Conservation (phyloP, 2,329 filamentous ascomycete genomes). For the Fusarium buxicola region DNA sequence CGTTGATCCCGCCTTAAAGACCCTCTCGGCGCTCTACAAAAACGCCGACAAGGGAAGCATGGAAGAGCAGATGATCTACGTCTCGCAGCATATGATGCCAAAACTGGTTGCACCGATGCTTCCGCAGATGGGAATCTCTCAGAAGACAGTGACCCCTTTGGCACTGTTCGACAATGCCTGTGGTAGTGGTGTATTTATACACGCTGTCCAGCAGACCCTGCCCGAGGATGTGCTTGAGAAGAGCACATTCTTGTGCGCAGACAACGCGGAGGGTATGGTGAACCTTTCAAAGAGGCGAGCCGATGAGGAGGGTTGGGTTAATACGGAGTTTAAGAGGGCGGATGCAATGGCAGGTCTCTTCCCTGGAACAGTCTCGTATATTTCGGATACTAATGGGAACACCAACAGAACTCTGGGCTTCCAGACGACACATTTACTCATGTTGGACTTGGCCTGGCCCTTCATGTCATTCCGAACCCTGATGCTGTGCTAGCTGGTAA, state of each 20-base stretch:
- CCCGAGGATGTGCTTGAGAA: constrained; percentile 51
- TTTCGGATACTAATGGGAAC: background rate
- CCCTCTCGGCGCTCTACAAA: constrained; percentile 33
- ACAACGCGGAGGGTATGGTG: constrained; percentile 58
- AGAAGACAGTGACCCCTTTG: constrained; percentile 46
- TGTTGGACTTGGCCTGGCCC: constrained; percentile 59
- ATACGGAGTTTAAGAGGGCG: constrained; percentile 55
- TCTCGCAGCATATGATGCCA: constrained; percentile 34
- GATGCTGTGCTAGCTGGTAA: constrained; percentile 48
- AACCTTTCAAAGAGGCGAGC: constrained; percentile 54
- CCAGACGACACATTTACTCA: constrained; percentile 56
- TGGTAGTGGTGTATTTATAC: constrained; percentile 62
- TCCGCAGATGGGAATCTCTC: constrained; percentile 42
- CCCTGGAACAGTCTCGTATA: fast-evolving
- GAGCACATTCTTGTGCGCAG: constrained; percentile 63
- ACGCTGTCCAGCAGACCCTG: constrained; percentile 56
- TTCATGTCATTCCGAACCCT: constrained; percentile 59
- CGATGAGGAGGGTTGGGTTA: constrained; percentile 58
- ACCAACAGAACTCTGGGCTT: constrained; percentile 53
- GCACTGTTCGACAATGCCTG: constrained; percentile 65
- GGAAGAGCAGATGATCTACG: constrained; percentile 34
- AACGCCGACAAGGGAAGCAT: constrained; percentile 23
- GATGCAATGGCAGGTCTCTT: constrained; percentile 58
- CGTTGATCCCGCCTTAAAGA: constrained; percentile 10
- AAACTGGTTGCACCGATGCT: constrained; percentile 38